These are phyloP conservation scores for Fagopyrum homotropicum DNA, from an alignment of 148 eudicot species.

Conservation along the genomic window DNA sequence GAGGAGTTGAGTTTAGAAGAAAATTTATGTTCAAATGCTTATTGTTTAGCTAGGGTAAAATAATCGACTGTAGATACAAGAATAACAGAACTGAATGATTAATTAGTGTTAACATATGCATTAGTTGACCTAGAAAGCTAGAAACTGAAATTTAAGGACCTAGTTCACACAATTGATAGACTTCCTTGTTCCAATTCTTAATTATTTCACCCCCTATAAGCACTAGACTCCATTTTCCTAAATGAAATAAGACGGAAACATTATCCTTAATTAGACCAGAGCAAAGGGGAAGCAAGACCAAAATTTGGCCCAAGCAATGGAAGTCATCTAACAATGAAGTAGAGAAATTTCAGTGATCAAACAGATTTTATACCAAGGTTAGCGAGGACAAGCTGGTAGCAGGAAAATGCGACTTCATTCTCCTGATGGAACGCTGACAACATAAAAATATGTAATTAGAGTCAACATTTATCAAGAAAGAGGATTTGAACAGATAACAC, in stretches of 20 bases:
- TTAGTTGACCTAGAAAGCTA: not conserved
- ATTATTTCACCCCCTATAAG: not conserved
- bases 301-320: not conserved
- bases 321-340: not conserved
- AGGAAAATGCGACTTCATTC: constrained; percentile 8
- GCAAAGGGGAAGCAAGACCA: not conserved
- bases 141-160: not conserved
- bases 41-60: not conserved
- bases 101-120: not conserved
- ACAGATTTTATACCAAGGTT: constrained; percentile 7
- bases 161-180: not conserved
- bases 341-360: not conserved
- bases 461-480: not conserved
- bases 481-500: not conserved
- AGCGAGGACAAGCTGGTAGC: not conserved
- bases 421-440: constrained; percentile 4
- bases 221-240: not conserved
- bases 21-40: not conserved
- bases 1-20: not conserved
- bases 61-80: not conserved
- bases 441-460: not conserved
- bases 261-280: not conserved
- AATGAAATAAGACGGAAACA: not conserved
- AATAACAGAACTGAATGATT: not conserved
- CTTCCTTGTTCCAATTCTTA: not conserved